These are phyloP conservation scores for Rhizoclosmatium globosum DNA, from an alignment of 192 early-diverging fungal species.

Conservation along the genomic window DNA sequence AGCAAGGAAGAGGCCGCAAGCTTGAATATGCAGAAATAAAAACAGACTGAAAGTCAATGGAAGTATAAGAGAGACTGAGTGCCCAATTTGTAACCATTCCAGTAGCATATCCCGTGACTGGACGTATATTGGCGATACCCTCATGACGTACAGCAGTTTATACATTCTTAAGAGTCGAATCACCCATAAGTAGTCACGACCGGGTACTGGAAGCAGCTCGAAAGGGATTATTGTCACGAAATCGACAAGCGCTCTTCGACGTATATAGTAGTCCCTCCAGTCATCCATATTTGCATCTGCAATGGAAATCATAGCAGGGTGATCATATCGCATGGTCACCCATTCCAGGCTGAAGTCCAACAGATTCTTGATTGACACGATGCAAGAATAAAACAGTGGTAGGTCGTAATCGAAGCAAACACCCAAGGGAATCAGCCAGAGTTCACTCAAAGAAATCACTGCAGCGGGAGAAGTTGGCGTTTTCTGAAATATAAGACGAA, in stretches of 20 bases:
- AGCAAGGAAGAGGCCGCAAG: constrained; percentile 31
- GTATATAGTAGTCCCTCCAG: constrained; percentile 4
- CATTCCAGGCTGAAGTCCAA: background rate
- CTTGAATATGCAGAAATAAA: constrained; percentile 40
- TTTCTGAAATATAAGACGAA: background rate
- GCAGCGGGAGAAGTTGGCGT: background rate
- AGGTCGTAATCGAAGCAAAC: background rate
- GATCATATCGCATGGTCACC: background rate
- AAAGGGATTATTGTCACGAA: constrained; percentile 11
- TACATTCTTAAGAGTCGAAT: constrained; percentile 4
- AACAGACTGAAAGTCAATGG: constrained; percentile 7
- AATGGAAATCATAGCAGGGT: background rate
- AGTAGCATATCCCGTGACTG: background rate
- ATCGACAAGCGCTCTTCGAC: background rate
- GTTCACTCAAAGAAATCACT: background rate
- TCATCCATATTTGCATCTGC: background rate
- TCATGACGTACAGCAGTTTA: background rate
- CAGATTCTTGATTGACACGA: background rate
- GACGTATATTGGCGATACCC: background rate
- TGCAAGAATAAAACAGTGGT: background rate
- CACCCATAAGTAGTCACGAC: constrained; percentile 6
- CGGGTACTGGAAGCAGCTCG: constrained; percentile 7
- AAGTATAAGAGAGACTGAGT: background rate
- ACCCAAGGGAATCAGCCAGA: background rate
- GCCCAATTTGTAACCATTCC: background rate